Percentiles rank a stretch among this genome's conserved stretches.
phyloP scores from a whole-genome alignment of 352 stramenopile species.

The Globisporangium emineosum region DNA sequence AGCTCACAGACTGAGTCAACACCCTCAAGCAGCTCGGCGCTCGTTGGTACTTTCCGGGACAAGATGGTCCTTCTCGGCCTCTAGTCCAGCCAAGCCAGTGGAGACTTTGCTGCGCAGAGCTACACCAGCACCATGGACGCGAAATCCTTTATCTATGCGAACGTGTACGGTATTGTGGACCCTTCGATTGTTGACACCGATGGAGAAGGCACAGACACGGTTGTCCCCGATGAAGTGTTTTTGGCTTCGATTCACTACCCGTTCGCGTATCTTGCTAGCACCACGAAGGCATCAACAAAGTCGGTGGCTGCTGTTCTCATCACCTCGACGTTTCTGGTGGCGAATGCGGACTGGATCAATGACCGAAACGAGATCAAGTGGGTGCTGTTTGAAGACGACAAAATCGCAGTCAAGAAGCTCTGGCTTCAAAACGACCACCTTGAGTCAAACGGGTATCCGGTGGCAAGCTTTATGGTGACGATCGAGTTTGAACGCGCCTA shows the following conservation, averaged over 20 bases:
- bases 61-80: background rate
- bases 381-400: background rate
- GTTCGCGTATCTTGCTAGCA: slow-evolving; percentile 2
- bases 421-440: background rate
- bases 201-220: background rate
- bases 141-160: background rate
- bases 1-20: too few species aligned
- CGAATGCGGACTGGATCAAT: background rate
- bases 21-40: too few species aligned
- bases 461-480: background rate
- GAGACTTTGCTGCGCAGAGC: background rate
- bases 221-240: background rate
- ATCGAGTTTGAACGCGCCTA: background rate
- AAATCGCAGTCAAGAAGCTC: background rate
- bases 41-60: too few species aligned
- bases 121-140: background rate
- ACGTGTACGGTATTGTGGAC: background rate
- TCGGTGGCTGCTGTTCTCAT: background rate
- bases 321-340: background rate
- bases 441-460: background rate
- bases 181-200: too few species aligned
- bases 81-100: background rate
- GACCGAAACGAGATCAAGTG: background rate
- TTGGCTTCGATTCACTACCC: background rate
- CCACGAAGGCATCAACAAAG: background rate